Percentiles rank a stretch among this genome's conserved stretches.
Evolutionary conservation across 352 stramenopile genomes (phyloP).

Genomic region (Paralagenidium karlingii): DNA sequence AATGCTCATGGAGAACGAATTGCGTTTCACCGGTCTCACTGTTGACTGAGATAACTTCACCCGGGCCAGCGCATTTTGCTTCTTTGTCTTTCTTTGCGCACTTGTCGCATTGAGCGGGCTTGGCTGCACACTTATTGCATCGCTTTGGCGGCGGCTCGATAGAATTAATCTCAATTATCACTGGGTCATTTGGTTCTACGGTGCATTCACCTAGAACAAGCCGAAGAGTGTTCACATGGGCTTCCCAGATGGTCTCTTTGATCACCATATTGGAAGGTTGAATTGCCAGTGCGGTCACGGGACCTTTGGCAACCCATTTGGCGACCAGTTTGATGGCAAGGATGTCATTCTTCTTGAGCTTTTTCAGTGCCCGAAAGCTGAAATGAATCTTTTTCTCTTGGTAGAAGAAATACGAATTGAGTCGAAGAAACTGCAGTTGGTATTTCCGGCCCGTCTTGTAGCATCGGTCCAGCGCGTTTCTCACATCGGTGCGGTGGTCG

Average conservation of each 20-base stretch:
- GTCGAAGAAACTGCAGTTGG: conserved; percentile 33
- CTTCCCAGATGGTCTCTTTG: conserved; percentile 31
- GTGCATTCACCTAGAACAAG: conserved; percentile 17
- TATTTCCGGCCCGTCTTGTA: conserved; percentile 21
- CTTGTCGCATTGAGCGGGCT: conserved; percentile 3
- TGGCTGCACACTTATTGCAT: conserved; percentile 2
- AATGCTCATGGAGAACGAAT: conserved; percentile 36
- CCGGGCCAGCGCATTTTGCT: conserved; percentile 18
- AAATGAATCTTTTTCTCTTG: conserved; percentile 25
- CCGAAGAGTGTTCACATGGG: conserved; percentile 18
- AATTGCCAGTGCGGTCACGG: conserved; percentile 10
- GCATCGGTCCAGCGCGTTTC: conserved; percentile 12
- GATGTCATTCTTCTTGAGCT: conserved; percentile 9
- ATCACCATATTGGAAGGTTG: conserved; percentile 14
- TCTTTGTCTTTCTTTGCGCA: not conserved
- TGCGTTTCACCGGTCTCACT: conserved; percentile 17
- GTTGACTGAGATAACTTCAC: conserved; percentile 25
- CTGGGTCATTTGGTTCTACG: conserved; percentile 11
- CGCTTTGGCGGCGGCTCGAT: too few species aligned
- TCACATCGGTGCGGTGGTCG: conserved; percentile 16
- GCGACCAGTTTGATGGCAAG: conserved; percentile 23
- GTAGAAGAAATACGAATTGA: conserved; percentile 44
- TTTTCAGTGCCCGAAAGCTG: conserved; percentile 18
- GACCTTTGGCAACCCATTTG: conserved; percentile 21
- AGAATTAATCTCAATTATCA: conserved; percentile 21